A percentile compares a stretch with the other conserved stretches of the same genome.
Evolutionary conservation across 306 rosid species (phyloP).

Genomic region (Pyrus communis): DNA sequence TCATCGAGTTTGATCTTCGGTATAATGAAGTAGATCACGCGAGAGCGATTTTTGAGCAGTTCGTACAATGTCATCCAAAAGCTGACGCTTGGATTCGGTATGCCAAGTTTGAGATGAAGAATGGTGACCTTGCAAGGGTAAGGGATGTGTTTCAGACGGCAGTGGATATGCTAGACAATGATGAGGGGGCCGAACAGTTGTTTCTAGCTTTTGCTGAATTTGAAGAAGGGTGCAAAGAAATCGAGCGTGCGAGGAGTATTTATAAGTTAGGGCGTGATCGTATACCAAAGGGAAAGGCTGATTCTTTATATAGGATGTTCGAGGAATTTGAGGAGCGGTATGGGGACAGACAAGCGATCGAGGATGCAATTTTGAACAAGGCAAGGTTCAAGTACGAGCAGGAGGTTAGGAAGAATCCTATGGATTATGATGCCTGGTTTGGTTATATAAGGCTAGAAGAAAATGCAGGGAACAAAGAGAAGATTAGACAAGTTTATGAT

Average conservation of each 20-base stretch:
- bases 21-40: conserved; percentile 66
- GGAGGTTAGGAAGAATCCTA: conserved; percentile 64
- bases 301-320: background rate
- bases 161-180: conserved; percentile 21
- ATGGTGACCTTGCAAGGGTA: conserved; percentile 43
- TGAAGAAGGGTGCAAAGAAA: background rate
- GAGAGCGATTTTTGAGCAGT: conserved; percentile 53
- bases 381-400: conserved; percentile 78
- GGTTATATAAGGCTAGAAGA: conserved; percentile 70
- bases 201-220: background rate
- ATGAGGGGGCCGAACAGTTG: background rate
- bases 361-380: conserved; percentile 76
- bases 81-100: conserved; percentile 69
- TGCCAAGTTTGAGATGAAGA: conserved; percentile 86
- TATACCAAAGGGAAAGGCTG: background rate
- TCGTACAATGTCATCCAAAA: conserved; percentile 58
- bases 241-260: background rate
- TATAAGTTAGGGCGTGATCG: background rate
- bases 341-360: background rate
- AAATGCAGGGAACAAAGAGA: conserved; percentile 61
- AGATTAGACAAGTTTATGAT: conserved; percentile 65
- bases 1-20: conserved; percentile 61
- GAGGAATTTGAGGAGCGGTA: background rate
- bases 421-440: conserved; percentile 77
- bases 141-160: conserved; percentile 16